Evolutionary conservation across 352 stramenopile species (phyloP), one percentile per base, ranked within the genome.

Genomic region (Elongisporangium senticosum): DNA sequence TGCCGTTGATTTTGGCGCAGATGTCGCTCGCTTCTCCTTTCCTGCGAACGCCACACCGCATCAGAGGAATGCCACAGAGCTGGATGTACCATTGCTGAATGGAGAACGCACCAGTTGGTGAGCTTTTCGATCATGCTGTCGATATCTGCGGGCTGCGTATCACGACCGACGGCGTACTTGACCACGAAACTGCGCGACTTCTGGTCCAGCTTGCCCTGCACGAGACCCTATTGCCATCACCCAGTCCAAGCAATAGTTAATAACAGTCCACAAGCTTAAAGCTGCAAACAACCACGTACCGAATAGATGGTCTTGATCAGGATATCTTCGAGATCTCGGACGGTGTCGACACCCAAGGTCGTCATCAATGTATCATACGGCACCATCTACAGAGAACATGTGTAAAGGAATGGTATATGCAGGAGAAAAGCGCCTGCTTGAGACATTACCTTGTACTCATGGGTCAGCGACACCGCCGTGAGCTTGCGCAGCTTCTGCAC

Each of bases 291-390:
- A 26, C 7, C 15, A 56, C 47, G 17, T 76, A 95, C 90, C 13
- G 87, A 93, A 71, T 98, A 97, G 47, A 98, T 97, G 21, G 86
- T 90, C 47, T 97, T 89, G 54, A 98, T 97, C 22, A 98, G 77
- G 33, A 97, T 79, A 65, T 97, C 91, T 75, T 98, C 91, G 19
- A 98, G 78, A 33, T 96, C 86, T 37, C 90, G 85, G 19, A 96
- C 76, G 19, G 80, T 87, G 20, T 74, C 56, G 22, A 98, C 77
- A 51, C 80, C 83, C 33, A 98, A 67, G 39, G 78, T 79, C 51
- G 78, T 69, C 71, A 93, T 82, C 47, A 98, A 64, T 55, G 71
- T 83, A 17, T 75, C 69, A 59, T 97, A 97, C 48, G 83, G 82
- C 22, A 95, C 84, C 37, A 86, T 87, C 83, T 93, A 49, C 21